Base-by-base conservation (phyloP, 78 protist species). In the Paulinella micropora region DNA sequence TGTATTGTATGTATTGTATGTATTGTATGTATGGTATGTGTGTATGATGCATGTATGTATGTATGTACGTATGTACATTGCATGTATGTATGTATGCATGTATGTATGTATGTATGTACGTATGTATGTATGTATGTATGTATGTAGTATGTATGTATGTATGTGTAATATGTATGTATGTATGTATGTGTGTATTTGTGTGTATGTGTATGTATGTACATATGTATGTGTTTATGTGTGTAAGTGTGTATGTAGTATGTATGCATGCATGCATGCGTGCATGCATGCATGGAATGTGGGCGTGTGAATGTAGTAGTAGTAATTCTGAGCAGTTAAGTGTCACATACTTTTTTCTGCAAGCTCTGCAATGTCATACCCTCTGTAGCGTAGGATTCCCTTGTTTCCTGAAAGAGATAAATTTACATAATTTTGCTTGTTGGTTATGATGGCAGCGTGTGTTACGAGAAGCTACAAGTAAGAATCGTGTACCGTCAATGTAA, bases 331-430 rank as follows among this genome's bases (percentile, higher is more conserved):
- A n/a, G n/a, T n/a, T n/a, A n/a, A n/a, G n/a, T n/a, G n/a, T n/a
- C n/a, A n/a, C n/a, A n/a, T n/a, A n/a, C 36, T 29, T 28, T 91
- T 38, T n/a, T 90, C 91, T 3, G 87, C 87, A 37, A 90, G 79
- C 39, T 90, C 91, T 29, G 31, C 83, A 9, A 90, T 90, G 26
- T 4, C 31, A 36, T 90, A 90, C 4, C 90, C 90, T 1, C 90
- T 39, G 83, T 87, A 87, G 15, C 39, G 67, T 1, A 89, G 87
- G 41, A 89, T 83, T 0, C 90, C 90, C 73, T 81, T 37, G 39
- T 89, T 81, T 2, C 87, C 87, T n/a, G n/a, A n/a, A n/a, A n/a
- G n/a, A n/a, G n/a, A n/a, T n/a, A n/a, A n/a, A n/a, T n/a, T n/a
- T n/a, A n/a, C n/a, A n/a, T n/a, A n/a, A n/a, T n/a, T n/a, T n/a